Percentiles rank a stretch among this genome's conserved stretches.
phyloP scores from a whole-genome alignment of 2,329 filamentous ascomycete species.

The Penicillium paneum region DNA sequence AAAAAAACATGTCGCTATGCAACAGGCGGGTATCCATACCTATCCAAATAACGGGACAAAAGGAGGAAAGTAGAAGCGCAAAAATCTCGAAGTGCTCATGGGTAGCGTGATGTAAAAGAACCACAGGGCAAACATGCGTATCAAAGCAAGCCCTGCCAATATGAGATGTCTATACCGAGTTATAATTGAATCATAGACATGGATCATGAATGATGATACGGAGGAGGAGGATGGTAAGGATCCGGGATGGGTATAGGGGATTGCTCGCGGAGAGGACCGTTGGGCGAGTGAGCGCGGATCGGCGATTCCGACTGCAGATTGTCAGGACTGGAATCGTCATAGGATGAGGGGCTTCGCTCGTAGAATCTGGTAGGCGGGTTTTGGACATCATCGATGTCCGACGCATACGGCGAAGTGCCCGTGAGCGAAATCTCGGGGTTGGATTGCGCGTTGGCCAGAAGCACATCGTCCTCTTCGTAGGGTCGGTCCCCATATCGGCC shows the following conservation, averaged over 20 bases:
- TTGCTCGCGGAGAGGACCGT: slow-evolving; percentile 29
- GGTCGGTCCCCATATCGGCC: slow-evolving; percentile 22
- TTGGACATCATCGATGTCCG: slow-evolving; percentile 17
- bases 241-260: slow-evolving; percentile 33
- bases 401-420: slow-evolving; percentile 20
- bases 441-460: slow-evolving; percentile 40
- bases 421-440: slow-evolving; percentile 30
- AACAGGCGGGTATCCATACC: slow-evolving; percentile 23
- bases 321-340: slow-evolving; percentile 10
- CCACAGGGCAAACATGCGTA: background rate
- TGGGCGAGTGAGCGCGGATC: slow-evolving; percentile 17
- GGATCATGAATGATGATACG: slow-evolving; percentile 18
- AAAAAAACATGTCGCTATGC: slow-evolving; percentile 10
- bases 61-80: slow-evolving; percentile 1
- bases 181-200: slow-evolving; percentile 5
- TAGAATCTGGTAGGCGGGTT: slow-evolving; percentile 17
- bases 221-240: slow-evolving; percentile 28
- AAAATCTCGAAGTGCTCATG: slow-evolving; percentile 16
- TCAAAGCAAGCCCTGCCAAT: background rate
- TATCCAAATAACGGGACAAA: slow-evolving; percentile 11
- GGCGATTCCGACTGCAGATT: slow-evolving; percentile 6
- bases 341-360: slow-evolving; percentile 11
- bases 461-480: slow-evolving; percentile 39
- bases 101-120: slow-evolving; percentile 20
- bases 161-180: background rate